Evolutionary conservation across 495 filamentous ascomycete species (phyloP).

Genomic region (Penicillium egyptiacum): DNA sequence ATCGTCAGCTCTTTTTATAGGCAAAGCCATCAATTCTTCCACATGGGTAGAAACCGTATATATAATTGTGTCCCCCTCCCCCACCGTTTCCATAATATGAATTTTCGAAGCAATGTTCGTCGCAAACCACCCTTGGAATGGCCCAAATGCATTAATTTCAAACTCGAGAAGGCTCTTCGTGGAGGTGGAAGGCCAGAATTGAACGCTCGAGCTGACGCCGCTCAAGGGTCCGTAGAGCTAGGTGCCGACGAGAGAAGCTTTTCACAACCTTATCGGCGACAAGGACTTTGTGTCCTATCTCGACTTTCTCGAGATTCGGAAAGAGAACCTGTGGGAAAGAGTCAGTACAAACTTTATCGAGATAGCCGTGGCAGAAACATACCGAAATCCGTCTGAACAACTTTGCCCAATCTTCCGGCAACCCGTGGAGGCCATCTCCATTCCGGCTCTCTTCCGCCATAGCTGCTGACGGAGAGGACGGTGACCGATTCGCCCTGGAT

Average conservation of each 20-base stretch:
- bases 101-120: background rate
- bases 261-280: background rate
- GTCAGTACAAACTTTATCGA: background rate
- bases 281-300: background rate
- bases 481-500: background rate
- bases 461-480: background rate
- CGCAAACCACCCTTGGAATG: background rate
- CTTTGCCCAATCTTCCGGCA: background rate
- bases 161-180: background rate
- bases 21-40: no score
- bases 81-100: background rate
- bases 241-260: background rate
- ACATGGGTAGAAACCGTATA: no score
- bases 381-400: background rate
- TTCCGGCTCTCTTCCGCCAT: background rate
- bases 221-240: background rate
- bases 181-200: background rate
- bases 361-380: background rate
- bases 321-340: background rate
- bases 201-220: background rate
- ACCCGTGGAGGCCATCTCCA: background rate
- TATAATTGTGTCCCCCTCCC: no score
- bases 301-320: background rate
- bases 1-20: no score
- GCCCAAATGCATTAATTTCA: background rate